phyloP scores from a whole-genome alignment of 768 basidiomycete genomes.

The Gloeostereum incarnatum region DNA sequence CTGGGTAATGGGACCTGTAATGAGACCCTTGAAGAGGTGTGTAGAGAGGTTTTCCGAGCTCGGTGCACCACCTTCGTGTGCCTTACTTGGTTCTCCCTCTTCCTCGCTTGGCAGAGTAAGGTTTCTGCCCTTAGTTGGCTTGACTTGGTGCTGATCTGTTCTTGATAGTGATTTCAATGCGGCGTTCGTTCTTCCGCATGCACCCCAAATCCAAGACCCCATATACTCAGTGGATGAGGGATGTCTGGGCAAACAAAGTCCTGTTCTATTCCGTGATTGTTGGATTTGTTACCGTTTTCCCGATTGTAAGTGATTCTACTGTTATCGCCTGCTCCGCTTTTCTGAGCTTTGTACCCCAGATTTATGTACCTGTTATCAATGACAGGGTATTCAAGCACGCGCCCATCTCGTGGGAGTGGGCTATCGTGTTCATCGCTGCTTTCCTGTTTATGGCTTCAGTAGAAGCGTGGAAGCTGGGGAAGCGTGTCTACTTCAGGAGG shows the following conservation, averaged over 20 bases:
- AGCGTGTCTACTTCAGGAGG: too few relatives aligned
- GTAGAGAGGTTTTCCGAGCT: slow-evolving; percentile 22
- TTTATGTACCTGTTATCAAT: slow-evolving; percentile 28
- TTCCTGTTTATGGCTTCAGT: not conserved
- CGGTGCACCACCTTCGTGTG: slow-evolving; percentile 26
- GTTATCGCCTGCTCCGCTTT: slow-evolving; percentile 16
- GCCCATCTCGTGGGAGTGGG: slow-evolving; percentile 31
- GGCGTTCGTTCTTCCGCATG: too few relatives aligned
- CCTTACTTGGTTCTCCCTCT: slow-evolving; percentile 27
- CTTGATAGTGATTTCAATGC: too few relatives aligned
- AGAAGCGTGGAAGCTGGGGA: too few relatives aligned
- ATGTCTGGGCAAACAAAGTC: slow-evolving; percentile 23
- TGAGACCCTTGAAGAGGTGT: slow-evolving; percentile 11
- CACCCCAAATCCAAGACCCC: too few relatives aligned
- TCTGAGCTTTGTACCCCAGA: slow-evolving; percentile 10
- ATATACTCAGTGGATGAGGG: too few relatives aligned
- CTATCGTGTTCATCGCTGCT: slow-evolving; percentile 11
- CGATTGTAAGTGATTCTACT: slow-evolving; percentile 26
- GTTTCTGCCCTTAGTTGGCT: slow-evolving; percentile 26
- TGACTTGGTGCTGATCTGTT: slow-evolving; percentile 25
- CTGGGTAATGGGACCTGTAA: slow-evolving; percentile 24
- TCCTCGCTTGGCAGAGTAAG: slow-evolving; percentile 26
- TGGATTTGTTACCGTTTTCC: slow-evolving; percentile 19
- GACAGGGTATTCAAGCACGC: slow-evolving; percentile 26
- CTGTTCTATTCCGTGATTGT: slow-evolving; percentile 24